Evolutionary conservation across 23 red algal genomes (phyloP), one percentile per base, ranked within the genome.

Genomic region (Cyanidiococcus yangmingshanensis): DNA sequence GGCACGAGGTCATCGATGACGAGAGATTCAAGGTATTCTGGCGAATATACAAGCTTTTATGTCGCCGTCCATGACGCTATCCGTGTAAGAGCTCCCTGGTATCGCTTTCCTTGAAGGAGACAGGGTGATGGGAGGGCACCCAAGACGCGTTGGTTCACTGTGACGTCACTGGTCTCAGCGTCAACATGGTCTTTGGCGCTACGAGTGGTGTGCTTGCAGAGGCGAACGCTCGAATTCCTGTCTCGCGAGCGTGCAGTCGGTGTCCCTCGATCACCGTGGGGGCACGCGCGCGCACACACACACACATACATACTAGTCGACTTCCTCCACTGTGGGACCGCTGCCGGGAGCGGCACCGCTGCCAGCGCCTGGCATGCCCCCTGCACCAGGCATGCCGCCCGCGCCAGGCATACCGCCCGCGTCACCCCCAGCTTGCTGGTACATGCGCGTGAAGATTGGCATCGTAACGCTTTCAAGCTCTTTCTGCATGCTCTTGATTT

Each of bases 401-500:
- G 79, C 92, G 7, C 83, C 83, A 3, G 63, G 63, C 63, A 71
- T 71, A 2, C 33, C 67, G 34, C 41, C 85, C 33, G 59, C 50
- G 24, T 76, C 94, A 12, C 85, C 94, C 58, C 84, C 94, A 30
- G 77, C 85, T 67, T 79, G 78, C 51, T 86, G 81, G 51, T 98
- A 98, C 86, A 98, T 89, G 78, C 91, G 90, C 40, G 94, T 90
- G 74, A 98, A 90, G 74, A 98, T 98, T 0, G 94, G 94, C 1
- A 80, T 89, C 2, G 88, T 88, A 36, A 92, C 83, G 50, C 85
- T 67, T 59, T 98, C 94, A 24, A 98, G 71, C 29, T 84, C 86
- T 58, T 98, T 89, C 68, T 92, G 94, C 85, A 86, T 98, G 41
- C 68, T 77, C 32, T 91, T 80, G 82, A 82, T 90, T 45, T 98